Evolutionary conservation across 257 asterid genomes (phyloP), one percentile per base, ranked within the genome.

Genomic region (Henckelia pumila): DNA sequence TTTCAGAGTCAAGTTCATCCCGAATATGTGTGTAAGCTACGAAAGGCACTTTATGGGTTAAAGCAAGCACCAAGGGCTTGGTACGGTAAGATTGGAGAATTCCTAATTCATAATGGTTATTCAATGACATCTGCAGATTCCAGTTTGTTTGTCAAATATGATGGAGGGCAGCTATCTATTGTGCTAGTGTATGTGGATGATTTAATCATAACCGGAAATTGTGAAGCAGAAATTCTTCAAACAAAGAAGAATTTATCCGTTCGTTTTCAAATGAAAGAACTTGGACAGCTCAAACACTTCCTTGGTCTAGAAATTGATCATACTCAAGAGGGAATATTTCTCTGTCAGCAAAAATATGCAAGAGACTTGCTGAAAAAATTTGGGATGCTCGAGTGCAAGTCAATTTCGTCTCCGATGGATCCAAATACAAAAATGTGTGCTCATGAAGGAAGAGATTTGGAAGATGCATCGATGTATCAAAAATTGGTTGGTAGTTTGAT

Each of bases 371-470:
- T 58, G 17, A 20, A 58, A n/a, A 58, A 25, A 23, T 58, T 58
- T 25, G 32, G 33, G 17, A 58, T 58, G 63, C 16, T 58, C 3
- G 25, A 55, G 25, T 55, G 59, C 59, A 20, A 55, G 10, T 0
- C 4, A 9, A 55, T 55, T 55, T 55, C 59, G 9, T n/a, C 25
- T 19, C 25, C 25, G 0, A 55, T 55, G 2, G 59, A 55, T 2
- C 25, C 35, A 58, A 23, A 24, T 58, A 2, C 63, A 5, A 58
- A 58, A 23, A 58, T 58, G 3, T 24, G 63, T 58, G 63, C 63
- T 19, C 33, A 58, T 58, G 63, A 58, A 58, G 63, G 63, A 4
- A 57, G 7, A 19, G 63, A 58, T 24, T 58, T 58, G 63, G 32
- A 58, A 58, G 63, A 58, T 58, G 32, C 35, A 25, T 9, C 37